A percentile compares a stretch with the other conserved stretches of the same genome.
Evolutionary conservation across 768 basidiomycete genomes (phyloP).

Genomic region (Rubroboletus pulcherrimus): DNA sequence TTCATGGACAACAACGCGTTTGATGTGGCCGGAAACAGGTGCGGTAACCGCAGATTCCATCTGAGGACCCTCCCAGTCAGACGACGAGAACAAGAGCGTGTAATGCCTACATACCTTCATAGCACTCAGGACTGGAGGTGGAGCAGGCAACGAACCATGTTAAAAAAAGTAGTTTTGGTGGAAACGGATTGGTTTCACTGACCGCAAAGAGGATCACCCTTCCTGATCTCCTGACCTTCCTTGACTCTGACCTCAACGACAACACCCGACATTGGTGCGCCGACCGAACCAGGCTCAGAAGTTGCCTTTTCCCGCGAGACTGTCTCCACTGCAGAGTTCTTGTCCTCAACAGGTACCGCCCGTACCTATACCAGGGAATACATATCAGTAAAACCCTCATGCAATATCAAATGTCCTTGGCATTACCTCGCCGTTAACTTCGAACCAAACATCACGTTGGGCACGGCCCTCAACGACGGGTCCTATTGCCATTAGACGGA

Average conservation of each 20-base stretch:
- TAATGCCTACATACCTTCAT: slow-evolving; percentile 72
- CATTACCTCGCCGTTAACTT: slow-evolving; percentile 90
- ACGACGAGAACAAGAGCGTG: not conserved
- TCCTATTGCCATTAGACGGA: slow-evolving; percentile 93
- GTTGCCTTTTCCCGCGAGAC: slow-evolving; percentile 94
- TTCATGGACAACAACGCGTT: slow-evolving; percentile 88
- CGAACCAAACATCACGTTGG: slow-evolving; percentile 96
- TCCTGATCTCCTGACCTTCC: slow-evolving; percentile 96
- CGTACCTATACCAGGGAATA: slow-evolving; percentile 57
- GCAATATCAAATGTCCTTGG: slow-evolving; percentile 2
- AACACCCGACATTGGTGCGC: slow-evolving; percentile 96
- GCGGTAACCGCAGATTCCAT: slow-evolving; percentile 98
- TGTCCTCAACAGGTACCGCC: slow-evolving; percentile 93
- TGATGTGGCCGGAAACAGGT: slow-evolving; percentile 94
- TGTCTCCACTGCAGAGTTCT: slow-evolving; percentile 94
- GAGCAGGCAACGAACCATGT: slow-evolving; percentile 8
- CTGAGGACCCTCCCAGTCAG: slow-evolving; percentile 40
- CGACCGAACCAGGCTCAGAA: slow-evolving; percentile 92
- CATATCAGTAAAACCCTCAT: slow-evolving; percentile 14
- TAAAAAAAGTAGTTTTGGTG: slow-evolving; percentile 21
- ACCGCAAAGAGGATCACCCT: slow-evolving; percentile 94
- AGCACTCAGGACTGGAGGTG: slow-evolving; percentile 74
- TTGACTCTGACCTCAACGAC: slow-evolving; percentile 98
- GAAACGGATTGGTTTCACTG: slow-evolving; percentile 33
- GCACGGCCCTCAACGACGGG: slow-evolving; percentile 90